Evolutionary conservation across 179 eudicot genomes (phyloP), one percentile per base, ranked within the genome.

Genomic region (Carnegiea gigantea): DNA sequence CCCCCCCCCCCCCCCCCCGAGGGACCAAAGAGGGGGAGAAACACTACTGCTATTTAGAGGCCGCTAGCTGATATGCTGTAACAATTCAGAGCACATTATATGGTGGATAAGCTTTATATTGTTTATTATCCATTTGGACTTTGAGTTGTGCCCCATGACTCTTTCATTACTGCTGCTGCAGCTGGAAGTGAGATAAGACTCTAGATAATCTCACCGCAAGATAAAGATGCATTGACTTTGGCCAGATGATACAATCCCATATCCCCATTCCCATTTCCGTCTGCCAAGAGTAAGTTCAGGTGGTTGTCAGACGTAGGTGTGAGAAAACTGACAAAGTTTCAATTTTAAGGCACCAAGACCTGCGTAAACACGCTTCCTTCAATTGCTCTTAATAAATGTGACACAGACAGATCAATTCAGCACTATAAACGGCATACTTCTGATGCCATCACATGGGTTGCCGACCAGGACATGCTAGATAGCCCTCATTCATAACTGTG

Each of bases 401-500:
- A 77, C 81, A 84, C 80, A 83, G 40, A 48, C 70, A 73, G 49
- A 70, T 68, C 36, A 53, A 71, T 33, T 68, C 9, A n/a, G 51
- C 71, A 28, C 23, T 80, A 26, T 9, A 51, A n/a, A 36, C 9
- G 59, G 43, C 48, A 20, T 77, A 44, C n/a, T 54, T 43, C 48
- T 17, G 80, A 70, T 77, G 83, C 77, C 84, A 43, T 72, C 86
- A 84, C 79, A 77, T 84, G 68, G 81, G 59, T 36, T 59, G 40
- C 18, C 36, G 70, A 59, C 26, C 43, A 81, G 76, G 77, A 59
- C 76, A 76, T 5, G n/a, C 11, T 62, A n/a, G 2, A n/a, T 62
- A 6, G 68, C 21, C 18, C 68, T 21, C 68, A 23, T 62, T 62
- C 30, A 23, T 24, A 62, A 23, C 49, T 15, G 18, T 24, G 30